Evolutionary conservation across 2,329 filamentous ascomycete genomes (phyloP).

Genomic region (Beauveria scarabaeidicola): DNA sequence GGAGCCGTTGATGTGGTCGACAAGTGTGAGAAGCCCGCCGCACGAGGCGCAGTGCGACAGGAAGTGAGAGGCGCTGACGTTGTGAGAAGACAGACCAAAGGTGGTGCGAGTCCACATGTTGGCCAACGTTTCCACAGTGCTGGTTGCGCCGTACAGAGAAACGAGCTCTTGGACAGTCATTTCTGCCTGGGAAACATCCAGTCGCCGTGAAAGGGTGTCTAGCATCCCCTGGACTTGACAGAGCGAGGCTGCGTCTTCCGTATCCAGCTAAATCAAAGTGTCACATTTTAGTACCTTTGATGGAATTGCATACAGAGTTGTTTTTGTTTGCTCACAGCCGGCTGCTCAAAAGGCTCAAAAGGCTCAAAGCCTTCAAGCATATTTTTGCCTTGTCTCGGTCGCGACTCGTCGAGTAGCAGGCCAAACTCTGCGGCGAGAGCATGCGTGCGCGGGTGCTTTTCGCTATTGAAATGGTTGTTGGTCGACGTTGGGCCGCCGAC

Average conservation of each 20-base stretch:
- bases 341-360: background rate
- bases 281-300: background rate
- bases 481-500: background rate
- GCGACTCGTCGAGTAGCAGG: background rate
- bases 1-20: conserved; percentile 7
- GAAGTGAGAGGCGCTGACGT: conserved; percentile 17
- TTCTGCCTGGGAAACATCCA: background rate
- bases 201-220: background rate
- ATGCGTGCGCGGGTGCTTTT: conserved; percentile 2
- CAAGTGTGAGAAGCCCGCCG: conserved; percentile 15
- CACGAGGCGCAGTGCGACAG: conserved; percentile 18
- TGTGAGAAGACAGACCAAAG: conserved; percentile 16
- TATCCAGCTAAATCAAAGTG: background rate
- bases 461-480: background rate
- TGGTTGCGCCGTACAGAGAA: conserved; percentile 16
- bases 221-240: background rate
- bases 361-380: background rate
- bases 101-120: conserved; percentile 19
- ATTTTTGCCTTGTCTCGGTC: background rate
- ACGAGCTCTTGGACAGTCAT: conserved; percentile 17
- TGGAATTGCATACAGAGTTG: too few relatives aligned
- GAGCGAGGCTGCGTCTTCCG: background rate
- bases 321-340: background rate
- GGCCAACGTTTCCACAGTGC: conserved; percentile 12
- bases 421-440: background rate